Conservation (phyloP, 371 early-diverging fungal species). For the Actinomortierella ambigua region DNA sequence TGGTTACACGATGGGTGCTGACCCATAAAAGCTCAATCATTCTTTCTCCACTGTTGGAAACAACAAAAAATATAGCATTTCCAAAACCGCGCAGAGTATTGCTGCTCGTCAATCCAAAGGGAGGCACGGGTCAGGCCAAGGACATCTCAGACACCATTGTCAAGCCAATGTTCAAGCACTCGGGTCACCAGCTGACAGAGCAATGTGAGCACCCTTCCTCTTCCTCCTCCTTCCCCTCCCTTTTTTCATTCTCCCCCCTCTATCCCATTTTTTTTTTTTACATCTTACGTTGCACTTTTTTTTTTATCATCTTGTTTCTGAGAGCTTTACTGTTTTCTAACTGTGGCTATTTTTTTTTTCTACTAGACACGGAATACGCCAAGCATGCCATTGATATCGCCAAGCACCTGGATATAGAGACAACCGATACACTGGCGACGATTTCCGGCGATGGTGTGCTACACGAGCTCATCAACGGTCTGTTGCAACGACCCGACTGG, state of each 20-base stretch:
- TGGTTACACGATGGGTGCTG: no score
- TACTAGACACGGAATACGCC: conserved; percentile 63
- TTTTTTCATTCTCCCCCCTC: no score
- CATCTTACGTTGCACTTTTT: conserved; percentile 21
- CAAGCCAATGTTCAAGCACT: conserved; percentile 63
- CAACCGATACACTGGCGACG: conserved; percentile 64
- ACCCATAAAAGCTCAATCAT: no score
- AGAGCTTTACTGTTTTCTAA: no score
- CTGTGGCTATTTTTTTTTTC: not conserved
- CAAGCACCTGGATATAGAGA: conserved; percentile 53
- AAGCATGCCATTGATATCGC: conserved; percentile 74
- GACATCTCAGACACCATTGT: conserved; percentile 60
- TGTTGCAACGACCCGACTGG: conserved; percentile 66
- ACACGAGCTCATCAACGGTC: conserved; percentile 81
- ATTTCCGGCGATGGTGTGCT: conserved; percentile 84
- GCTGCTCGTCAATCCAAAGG: conserved; percentile 73
- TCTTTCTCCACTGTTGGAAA: no score
- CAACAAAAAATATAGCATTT: conserved; percentile 17
- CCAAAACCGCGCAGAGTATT: conserved; percentile 19
- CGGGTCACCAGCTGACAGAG: conserved; percentile 24
- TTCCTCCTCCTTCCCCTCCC: no score
- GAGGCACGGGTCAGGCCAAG: conserved; percentile 70
- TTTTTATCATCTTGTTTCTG: conserved; percentile 2
- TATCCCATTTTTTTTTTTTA: no score
- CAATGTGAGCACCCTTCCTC: conserved; percentile 14